Evolutionary conservation across 306 rosid genomes (phyloP).

Genomic region (Cyamopsis tetragonoloba): DNA sequence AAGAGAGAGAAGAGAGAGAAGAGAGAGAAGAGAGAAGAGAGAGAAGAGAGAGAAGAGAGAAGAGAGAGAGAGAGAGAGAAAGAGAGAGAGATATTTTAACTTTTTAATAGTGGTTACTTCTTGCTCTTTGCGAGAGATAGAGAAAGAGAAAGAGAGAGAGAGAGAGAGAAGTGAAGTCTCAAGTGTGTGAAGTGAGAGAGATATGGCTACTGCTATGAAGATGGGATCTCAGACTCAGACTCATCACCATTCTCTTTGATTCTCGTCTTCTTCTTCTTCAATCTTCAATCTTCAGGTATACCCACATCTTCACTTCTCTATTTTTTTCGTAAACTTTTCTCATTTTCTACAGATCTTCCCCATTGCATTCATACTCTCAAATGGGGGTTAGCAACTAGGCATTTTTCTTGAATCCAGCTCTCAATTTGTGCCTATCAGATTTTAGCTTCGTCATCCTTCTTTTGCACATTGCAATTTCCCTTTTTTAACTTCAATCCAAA

Average conservation of each 20-base stretch:
- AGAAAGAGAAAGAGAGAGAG: constrained; percentile 21
- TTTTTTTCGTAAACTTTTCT: not conserved
- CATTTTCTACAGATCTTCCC: constrained; percentile 48
- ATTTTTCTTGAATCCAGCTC: constrained; percentile 17
- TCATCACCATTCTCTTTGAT: constrained; percentile 46
- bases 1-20: too few relatives aligned
- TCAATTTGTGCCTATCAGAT: not conserved
- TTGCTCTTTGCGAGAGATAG: constrained; percentile 1
- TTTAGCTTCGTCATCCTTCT: not conserved
- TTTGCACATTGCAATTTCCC: constrained; percentile 6
- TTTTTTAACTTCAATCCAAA: not conserved
- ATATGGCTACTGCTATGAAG: constrained; percentile 41
- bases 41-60: constrained; percentile 48
- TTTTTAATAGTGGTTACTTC: constrained; percentile 18
- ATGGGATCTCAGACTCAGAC: constrained; percentile 60
- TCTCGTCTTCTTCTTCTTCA: constrained; percentile 25
- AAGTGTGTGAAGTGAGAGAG: constrained; percentile 31
- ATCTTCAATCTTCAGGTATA: constrained; percentile 41
- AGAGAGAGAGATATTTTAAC: constrained; percentile 14
- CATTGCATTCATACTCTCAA: constrained; percentile 31
- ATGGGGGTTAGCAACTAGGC: constrained; percentile 17
- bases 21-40: too few relatives aligned
- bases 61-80: constrained; percentile 48
- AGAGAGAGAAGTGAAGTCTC: constrained; percentile 12
- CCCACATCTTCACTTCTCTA: not conserved